Percentiles rank a stretch among this genome's conserved stretches.
Conservation (phyloP, 768 basidiomycete species). For the Boletus fagicola region DNA sequence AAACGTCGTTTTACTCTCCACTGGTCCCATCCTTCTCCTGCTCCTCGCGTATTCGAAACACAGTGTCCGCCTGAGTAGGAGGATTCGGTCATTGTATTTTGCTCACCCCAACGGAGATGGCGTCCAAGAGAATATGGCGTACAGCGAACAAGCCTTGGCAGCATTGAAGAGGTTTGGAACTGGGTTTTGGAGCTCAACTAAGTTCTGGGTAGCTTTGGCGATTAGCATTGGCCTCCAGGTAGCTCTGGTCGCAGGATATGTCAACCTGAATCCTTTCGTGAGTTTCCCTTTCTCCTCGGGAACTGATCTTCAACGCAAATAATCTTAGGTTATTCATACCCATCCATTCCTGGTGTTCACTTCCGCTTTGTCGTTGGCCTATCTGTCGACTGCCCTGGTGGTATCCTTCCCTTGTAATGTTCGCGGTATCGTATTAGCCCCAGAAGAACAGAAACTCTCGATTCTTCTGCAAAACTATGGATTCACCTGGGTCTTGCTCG, state of each 20-base stretch:
- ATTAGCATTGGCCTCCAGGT: conserved; percentile 46
- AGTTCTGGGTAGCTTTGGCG: conserved; percentile 61
- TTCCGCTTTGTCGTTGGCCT: conserved; percentile 50
- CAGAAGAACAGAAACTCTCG: conserved; percentile 49
- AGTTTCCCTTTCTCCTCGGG: conserved; percentile 18
- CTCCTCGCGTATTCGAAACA: conserved; percentile 41
- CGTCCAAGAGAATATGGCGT: conserved; percentile 2
- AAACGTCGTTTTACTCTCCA: conserved; percentile 59
- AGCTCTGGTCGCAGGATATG: conserved; percentile 46
- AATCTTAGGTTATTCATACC: conserved; percentile 56
- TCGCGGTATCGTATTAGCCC: conserved; percentile 18
- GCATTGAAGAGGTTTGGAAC: conserved; percentile 29
- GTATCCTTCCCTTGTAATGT: conserved; percentile 37
- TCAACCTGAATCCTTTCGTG: conserved; percentile 65
- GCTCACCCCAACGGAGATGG: conserved; percentile 1
- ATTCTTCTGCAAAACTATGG: conserved; percentile 53
- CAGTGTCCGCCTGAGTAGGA: conserved; percentile 21
- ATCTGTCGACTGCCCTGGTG: conserved; percentile 44
- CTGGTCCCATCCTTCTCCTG: conserved; percentile 57
- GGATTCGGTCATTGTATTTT: conserved; percentile 13
- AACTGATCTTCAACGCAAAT: conserved; percentile 1
- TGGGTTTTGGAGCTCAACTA: conserved; percentile 47
- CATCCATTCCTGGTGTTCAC: conserved; percentile 50
- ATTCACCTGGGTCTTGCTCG: conserved; percentile 58
- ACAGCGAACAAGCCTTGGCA: conserved; percentile 20